Conservation (phyloP, 306 rosid species). For the Cicer yamashitae region DNA sequence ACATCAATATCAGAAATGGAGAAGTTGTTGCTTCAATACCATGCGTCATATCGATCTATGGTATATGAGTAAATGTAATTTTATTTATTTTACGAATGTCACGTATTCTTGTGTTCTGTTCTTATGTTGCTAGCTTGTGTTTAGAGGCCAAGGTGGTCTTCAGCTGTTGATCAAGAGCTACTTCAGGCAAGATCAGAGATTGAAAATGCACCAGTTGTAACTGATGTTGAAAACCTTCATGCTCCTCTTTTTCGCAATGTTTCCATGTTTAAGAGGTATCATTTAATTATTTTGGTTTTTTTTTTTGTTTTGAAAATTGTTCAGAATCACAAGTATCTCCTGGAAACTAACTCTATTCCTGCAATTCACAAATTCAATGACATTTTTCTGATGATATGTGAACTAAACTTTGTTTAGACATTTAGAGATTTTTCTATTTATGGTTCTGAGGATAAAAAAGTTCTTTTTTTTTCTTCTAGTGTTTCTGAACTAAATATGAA, state of each 20-base stretch:
- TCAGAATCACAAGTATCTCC: background rate
- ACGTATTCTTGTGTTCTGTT: constrained; percentile 34
- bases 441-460: background rate
- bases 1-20: constrained; percentile 75
- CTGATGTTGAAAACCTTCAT: constrained; percentile 60
- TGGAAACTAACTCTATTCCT: background rate
- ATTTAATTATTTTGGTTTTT: constrained; percentile 21
- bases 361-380: background rate
- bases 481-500: too few relatives aligned
- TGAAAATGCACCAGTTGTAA: constrained; percentile 69
- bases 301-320: background rate
- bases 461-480: background rate
- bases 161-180: constrained; percentile 68
- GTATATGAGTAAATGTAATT: constrained; percentile 49
- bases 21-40: constrained; percentile 57
- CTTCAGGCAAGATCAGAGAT: constrained; percentile 61
- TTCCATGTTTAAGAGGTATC: constrained; percentile 79
- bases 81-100: constrained; percentile 8
- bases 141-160: constrained; percentile 76
- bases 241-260: constrained; percentile 75
- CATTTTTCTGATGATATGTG: background rate
- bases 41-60: constrained; percentile 55
- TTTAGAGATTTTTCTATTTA: background rate
- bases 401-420: background rate
- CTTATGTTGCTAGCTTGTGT: constrained; percentile 42